phyloP scores from a whole-genome alignment of 106 monocot genomes.

The Alisma plantagoaquatica region DNA sequence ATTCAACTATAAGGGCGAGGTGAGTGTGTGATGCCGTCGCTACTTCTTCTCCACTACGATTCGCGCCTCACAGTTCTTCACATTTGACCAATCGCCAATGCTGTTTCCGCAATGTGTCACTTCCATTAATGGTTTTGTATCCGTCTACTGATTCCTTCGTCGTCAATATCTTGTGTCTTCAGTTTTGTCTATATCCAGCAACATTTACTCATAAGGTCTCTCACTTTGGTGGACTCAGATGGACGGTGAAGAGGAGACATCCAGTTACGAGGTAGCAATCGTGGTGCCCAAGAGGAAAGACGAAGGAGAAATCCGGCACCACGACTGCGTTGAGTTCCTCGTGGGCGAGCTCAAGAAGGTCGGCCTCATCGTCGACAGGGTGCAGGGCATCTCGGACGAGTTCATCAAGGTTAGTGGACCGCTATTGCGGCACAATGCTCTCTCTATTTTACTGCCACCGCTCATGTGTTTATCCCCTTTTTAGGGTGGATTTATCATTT shows the following conservation, averaged over 20 bases:
- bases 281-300: slow-evolving; percentile 61
- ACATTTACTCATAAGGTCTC: too few relatives aligned
- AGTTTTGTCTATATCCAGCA: too few relatives aligned
- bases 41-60: too few relatives aligned
- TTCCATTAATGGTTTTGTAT: too few relatives aligned
- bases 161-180: too few relatives aligned
- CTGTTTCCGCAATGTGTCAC: too few relatives aligned
- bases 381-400: slow-evolving; percentile 65
- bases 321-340: slow-evolving; percentile 57
- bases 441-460: not conserved
- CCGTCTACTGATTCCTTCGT: too few relatives aligned
- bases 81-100: too few relatives aligned
- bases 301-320: slow-evolving; percentile 5
- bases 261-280: slow-evolving; percentile 63
- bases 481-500: not conserved
- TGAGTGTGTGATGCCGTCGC: too few relatives aligned
- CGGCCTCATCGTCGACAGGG: slow-evolving; percentile 63
- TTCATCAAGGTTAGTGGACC: slow-evolving; percentile 72
- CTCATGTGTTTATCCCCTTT: not conserved
- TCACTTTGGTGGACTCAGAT: slow-evolving; percentile 10
- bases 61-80: too few relatives aligned
- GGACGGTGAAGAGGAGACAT: slow-evolving; percentile 19
- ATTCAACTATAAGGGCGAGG: too few relatives aligned
- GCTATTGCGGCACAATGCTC: too few relatives aligned
- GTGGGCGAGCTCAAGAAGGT: slow-evolving; percentile 47